Evolutionary conservation across 1,139 yeast species (phyloP).

Genomic region (Sugiyamaella xylanicola): DNA sequence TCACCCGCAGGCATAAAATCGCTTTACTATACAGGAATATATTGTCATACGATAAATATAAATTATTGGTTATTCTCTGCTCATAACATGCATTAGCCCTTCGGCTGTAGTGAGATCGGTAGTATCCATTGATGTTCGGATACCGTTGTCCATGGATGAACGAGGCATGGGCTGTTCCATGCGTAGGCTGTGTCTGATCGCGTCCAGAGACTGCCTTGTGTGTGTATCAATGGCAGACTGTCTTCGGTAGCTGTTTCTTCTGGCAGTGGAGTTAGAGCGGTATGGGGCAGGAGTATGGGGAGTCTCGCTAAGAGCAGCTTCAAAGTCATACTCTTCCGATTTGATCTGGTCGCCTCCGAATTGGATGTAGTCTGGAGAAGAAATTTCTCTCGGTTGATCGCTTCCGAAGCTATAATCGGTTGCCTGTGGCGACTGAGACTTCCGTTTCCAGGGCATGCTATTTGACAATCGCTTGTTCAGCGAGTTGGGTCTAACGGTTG

Average conservation of each 20-base stretch:
- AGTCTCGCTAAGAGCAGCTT: constrained; percentile 1
- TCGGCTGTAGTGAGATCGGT: constrained; percentile 38
- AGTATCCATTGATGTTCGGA: constrained; percentile 37
- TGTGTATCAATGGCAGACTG: constrained; percentile 14
- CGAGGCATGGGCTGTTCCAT: constrained; percentile 37
- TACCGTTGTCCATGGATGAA: constrained; percentile 30
- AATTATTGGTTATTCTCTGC: constrained; percentile 20
- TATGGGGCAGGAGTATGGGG: background rate
- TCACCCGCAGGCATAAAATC: too few species aligned
- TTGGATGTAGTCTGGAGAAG: constrained; percentile 22
- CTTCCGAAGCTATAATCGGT: constrained; percentile 17
- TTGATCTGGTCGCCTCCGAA: constrained; percentile 20
- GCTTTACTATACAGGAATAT: constrained; percentile 17
- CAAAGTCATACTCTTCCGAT: constrained; percentile 19
- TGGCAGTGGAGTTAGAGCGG: constrained; percentile 2
- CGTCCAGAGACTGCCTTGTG: constrained; percentile 29
- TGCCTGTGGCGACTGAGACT: constrained; percentile 15
- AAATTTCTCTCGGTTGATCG: constrained; percentile 18
- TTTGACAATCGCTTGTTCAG: constrained; percentile 13
- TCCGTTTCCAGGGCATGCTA: constrained; percentile 18
- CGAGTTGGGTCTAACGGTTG: constrained; percentile 1
- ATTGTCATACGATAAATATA: constrained; percentile 14
- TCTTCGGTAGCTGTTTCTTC: constrained; percentile 15
- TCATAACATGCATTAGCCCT: constrained; percentile 33
- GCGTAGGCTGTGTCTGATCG: constrained; percentile 29